Base-by-base conservation (phyloP, 768 basidiomycete genomes). In the Pleurotus citrinopileatus region DNA sequence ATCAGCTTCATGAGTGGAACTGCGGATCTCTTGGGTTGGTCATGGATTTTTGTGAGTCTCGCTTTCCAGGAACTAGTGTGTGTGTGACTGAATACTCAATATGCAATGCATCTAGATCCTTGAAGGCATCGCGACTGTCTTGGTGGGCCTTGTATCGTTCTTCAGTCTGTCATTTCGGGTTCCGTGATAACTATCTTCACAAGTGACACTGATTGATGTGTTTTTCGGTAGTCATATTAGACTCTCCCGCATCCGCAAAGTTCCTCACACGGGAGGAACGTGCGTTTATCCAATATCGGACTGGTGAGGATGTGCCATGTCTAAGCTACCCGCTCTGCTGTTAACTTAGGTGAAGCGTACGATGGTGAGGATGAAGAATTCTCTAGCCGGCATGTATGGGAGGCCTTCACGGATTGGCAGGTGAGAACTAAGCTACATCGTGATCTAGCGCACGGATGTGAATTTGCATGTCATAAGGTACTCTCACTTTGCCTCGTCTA, bases 391-490 rank as follows among this genome's bases (percentile, higher is more conserved):
- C 82, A 86, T 63, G 57, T 87, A 19, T 68, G 71, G 65, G 72
- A 76, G 28, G 81, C 82, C 0, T 60, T 86, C 28, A 53, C 60
- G 0, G 86, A 89, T 63, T 88, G 87, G 87, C 84, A 88, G 71
- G 72, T 81, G 42, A 48, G 63, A 7, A 42, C 7, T 19, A 6
- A 47, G 15, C 44, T 29, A 20, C 5, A 9, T 42, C 25, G 19
- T n/a, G 10, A 3, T 28, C 34, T 28, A 17, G 15, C 13, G 34
- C 12, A 23, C 34, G 10, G 3, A 19, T 55, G 8, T 34, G 7
- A 34, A 8, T 26, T 42, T 7, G 9, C 13, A 5, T 6, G 7
- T 19, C 23, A 20, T 22, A 9, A 74, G 73, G 67, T 80, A 22
- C 82, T 78, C 75, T 44, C 80, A 19, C 81, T 83, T 58, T 76